Percentiles rank a stretch among this genome's conserved stretches.
These are phyloP conservation scores for Glycine latifolia DNA, from an alignment of 306 rosid species.

Conservation along the genomic window DNA sequence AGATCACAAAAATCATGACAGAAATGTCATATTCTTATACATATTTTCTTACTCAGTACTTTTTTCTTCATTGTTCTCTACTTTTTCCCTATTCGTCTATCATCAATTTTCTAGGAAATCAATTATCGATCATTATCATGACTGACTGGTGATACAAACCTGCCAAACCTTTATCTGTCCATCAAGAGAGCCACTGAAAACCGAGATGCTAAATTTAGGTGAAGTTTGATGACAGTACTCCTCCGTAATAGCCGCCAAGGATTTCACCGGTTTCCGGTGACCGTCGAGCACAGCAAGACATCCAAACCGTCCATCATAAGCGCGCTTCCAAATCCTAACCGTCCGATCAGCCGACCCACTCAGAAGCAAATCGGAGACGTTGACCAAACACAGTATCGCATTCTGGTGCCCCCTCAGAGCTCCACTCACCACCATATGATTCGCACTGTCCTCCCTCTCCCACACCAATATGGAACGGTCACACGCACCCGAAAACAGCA, in stretches of 20 bases:
- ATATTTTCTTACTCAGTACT: no score
- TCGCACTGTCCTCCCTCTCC: constrained; percentile 91
- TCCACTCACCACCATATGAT: constrained; percentile 82
- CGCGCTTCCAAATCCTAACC: constrained; percentile 85
- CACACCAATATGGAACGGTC: constrained; percentile 92
- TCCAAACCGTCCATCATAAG: constrained; percentile 57
- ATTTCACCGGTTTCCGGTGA: constrained; percentile 76
- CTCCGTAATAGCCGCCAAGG: constrained; percentile 62
- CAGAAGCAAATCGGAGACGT: constrained; percentile 65
- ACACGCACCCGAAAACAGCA: constrained; percentile 87
- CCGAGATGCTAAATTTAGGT: constrained; percentile 54
- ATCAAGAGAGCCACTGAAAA: constrained; percentile 82
- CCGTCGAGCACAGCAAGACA: constrained; percentile 74
- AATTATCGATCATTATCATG: background rate
- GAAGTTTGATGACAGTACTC: constrained; percentile 37
- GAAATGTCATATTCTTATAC: constrained; percentile 18
- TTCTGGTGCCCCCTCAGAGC: constrained; percentile 85
- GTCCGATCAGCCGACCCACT: constrained; percentile 96
- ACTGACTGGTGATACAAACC: constrained; percentile 46
- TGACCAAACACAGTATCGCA: constrained; percentile 73
- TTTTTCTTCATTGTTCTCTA: background rate
- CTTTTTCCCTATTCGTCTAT: background rate
- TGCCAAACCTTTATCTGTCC: constrained; percentile 88
- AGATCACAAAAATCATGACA: background rate
- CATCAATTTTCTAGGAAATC: no score